Percentiles rank a stretch among this genome's conserved stretches.
phyloP scores from a whole-genome alignment of 2,329 filamentous ascomycete genomes.

The Fusarium decemcellulare region DNA sequence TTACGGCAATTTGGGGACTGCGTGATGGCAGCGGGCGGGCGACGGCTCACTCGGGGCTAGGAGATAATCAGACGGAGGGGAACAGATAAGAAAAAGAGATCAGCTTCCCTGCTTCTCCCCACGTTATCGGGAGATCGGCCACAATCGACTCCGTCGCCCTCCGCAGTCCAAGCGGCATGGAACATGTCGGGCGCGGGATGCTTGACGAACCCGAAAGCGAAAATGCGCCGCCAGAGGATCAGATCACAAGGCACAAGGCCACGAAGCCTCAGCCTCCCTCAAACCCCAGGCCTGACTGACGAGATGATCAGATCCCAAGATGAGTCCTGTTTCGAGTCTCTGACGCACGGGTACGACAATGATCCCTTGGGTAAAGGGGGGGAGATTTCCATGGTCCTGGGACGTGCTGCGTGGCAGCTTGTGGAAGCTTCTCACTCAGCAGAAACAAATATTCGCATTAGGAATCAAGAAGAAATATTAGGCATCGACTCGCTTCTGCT shows the following conservation, averaged over 20 bases:
- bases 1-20: constrained; percentile 30
- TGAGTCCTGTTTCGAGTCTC: background rate
- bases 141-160: constrained; percentile 27
- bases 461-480: constrained; percentile 34
- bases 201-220: constrained; percentile 38
- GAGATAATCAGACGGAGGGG: constrained; percentile 23
- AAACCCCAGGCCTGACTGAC: too few species aligned
- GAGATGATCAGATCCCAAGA: background rate
- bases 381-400: constrained; percentile 6
- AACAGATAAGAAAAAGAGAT: background rate
- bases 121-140: constrained; percentile 39
- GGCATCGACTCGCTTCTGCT: constrained; percentile 12
- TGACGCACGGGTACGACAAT: constrained; percentile 3
- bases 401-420: constrained; percentile 7
- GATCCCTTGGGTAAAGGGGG: background rate
- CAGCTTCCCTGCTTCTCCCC: constrained; percentile 17
- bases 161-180: constrained; percentile 17
- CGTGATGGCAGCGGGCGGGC: background rate
- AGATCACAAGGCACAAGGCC: constrained; percentile 22
- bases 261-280: background rate
- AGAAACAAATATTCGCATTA: constrained; percentile 36
- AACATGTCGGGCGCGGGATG: constrained; percentile 30
- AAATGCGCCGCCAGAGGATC: constrained; percentile 25
- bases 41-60: constrained; percentile 34
- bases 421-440: constrained; percentile 37